Conservation (phyloP, 1,284 basidiomycete genomes). For the Malassezia sp. region DNA sequence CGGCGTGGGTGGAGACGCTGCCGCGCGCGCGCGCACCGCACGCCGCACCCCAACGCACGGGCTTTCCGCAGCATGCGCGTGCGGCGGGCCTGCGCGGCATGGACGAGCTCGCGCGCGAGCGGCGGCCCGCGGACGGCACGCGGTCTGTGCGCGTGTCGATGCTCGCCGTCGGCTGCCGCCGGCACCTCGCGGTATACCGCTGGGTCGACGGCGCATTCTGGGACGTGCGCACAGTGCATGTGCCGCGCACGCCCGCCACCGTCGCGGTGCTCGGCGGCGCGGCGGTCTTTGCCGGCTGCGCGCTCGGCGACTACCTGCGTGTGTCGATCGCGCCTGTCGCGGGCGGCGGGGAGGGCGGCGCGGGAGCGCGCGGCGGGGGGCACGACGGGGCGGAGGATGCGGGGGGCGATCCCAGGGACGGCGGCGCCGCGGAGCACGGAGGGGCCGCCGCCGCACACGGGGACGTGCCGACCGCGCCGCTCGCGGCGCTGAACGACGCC, state of each 20-base stretch:
- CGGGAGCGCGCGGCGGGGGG: conserved; percentile 1
- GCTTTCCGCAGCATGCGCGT: no score
- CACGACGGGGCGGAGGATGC: conserved; percentile 1
- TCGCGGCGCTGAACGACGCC: no score
- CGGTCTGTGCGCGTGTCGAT: conserved; percentile 55
- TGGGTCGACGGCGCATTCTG: conserved; percentile 72
- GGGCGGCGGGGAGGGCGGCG: no score
- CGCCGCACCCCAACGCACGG: no score
- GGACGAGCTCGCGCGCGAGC: conserved; percentile 16
- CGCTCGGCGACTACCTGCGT: conserved; percentile 4
- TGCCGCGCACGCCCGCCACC: conserved; percentile 73
- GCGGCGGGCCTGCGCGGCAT: conserved; percentile 15
- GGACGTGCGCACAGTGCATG: conserved; percentile 60
- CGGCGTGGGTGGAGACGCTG: conserved; percentile 7
- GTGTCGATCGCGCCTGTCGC: conserved; percentile 1
- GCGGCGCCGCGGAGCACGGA: no score
- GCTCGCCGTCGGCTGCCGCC: conserved; percentile 70
- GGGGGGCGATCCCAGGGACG: conserved; percentile 4
- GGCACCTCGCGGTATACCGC: conserved; percentile 70
- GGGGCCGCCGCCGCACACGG: no score
- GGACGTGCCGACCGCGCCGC: no score
- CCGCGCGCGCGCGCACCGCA: not conserved
- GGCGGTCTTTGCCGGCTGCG: conserved; percentile 4
- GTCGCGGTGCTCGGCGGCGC: conserved; percentile 52
- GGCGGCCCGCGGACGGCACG: not conserved